phyloP scores from a whole-genome alignment of 805 yeast genomes.

The Kuraishia molischiana region DNA sequence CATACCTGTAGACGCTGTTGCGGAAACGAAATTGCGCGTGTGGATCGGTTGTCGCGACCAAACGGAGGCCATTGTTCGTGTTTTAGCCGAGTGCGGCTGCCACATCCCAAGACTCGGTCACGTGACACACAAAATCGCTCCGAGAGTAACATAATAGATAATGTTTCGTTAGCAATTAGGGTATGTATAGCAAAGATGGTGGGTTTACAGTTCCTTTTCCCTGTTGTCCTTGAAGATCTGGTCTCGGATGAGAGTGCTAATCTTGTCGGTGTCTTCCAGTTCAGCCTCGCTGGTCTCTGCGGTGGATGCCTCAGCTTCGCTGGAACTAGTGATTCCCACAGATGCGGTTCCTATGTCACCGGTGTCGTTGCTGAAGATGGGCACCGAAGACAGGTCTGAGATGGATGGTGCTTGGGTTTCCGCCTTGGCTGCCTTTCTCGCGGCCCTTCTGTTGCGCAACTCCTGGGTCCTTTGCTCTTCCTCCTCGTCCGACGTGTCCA shows the following conservation, averaged over 20 bases:
- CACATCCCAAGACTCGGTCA: no score
- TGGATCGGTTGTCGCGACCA: no score
- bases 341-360: slow-evolving; percentile 13
- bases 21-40: no score
- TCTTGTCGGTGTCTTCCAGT: slow-evolving; percentile 2
- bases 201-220: slow-evolving; percentile 10
- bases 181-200: no score
- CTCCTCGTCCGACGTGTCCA: slow-evolving; percentile 32
- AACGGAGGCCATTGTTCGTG: no score
- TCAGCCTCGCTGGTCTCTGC: slow-evolving; percentile 6
- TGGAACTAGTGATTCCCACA: slow-evolving; percentile 18
- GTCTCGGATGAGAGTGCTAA: slow-evolving; percentile 14
- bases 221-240: slow-evolving; percentile 21
- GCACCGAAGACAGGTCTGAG: slow-evolving; percentile 22
- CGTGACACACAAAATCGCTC: no score
- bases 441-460: slow-evolving; percentile 31
- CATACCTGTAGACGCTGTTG: no score
- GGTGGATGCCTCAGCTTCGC: slow-evolving; percentile 15
- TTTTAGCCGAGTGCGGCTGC: no score
- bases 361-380: slow-evolving; percentile 41
- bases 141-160: no score
- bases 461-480: slow-evolving; percentile 40
- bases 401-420: slow-evolving; percentile 11
- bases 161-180: no score
- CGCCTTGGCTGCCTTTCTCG: slow-evolving; percentile 14